phyloP scores from a whole-genome alignment of 176 grass and related monocot species.

The Phyllostachys edulis region DNA sequence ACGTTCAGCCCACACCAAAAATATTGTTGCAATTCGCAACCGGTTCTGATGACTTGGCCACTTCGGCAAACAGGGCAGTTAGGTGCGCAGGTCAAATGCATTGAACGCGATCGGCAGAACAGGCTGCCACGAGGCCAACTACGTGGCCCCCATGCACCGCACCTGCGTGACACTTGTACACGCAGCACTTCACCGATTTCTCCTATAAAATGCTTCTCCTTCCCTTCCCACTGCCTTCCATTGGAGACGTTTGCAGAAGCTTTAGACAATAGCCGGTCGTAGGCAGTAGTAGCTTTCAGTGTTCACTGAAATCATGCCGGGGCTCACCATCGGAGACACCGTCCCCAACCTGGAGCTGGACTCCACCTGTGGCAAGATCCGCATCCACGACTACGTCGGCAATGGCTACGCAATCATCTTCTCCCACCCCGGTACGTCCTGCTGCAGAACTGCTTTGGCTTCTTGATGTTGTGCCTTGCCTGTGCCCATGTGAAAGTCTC shows the following conservation, averaged over 20 bases:
- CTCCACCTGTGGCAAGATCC: conserved; percentile 77
- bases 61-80: no score
- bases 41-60: background rate
- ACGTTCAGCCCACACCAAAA: background rate
- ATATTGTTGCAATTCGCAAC: no score
- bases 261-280: background rate
- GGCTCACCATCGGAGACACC: conserved; percentile 86
- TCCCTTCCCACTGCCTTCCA: background rate
- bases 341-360: conserved; percentile 80
- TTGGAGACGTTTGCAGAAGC: background rate
- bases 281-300: background rate
- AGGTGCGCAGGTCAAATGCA: background rate
- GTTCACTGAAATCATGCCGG: conserved; percentile 45
- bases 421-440: conserved; percentile 66
- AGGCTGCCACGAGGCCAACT: conserved; percentile 25
- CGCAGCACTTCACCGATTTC: background rate
- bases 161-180: conserved; percentile 16
- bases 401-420: conserved; percentile 72
- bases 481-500: background rate
- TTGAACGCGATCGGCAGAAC: background rate
- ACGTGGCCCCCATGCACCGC: conserved; percentile 42
- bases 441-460: background rate
- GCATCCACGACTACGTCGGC: conserved; percentile 72
- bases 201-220: background rate
- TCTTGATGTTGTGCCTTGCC: background rate